phyloP scores from a whole-genome alignment of 768 basidiomycete genomes.

The Hydnomerulius pinastri region DNA sequence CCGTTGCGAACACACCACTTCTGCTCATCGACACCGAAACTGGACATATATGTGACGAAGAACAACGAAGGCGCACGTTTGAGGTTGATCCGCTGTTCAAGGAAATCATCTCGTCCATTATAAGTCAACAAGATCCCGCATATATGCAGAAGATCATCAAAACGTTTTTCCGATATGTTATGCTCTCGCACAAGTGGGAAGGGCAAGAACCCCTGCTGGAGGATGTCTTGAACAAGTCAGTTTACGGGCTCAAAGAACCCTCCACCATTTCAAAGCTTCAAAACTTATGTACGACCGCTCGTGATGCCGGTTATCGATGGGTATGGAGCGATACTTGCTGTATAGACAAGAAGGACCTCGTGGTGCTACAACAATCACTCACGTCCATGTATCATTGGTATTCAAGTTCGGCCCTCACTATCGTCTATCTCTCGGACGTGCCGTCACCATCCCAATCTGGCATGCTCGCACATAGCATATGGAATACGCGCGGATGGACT shows the following conservation, averaged over 20 bases:
- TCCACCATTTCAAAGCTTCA: constrained; percentile 7
- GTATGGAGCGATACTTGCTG: constrained; percentile 29
- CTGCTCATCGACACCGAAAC: constrained; percentile 16
- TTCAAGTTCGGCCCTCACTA: constrained; percentile 21
- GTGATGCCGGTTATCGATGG: constrained; percentile 15
- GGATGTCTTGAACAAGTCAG: not conserved
- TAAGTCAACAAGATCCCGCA: not conserved
- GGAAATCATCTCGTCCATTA: constrained; percentile 9
- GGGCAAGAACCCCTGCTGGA: constrained; percentile 9
- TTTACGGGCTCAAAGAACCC: constrained; percentile 4
- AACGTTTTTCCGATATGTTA: constrained; percentile 18
- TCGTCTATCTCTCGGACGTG: constrained; percentile 24
- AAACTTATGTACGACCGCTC: constrained; percentile 12
- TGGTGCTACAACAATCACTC: constrained; percentile 16
- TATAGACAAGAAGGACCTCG: constrained; percentile 23
- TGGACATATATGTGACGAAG: constrained; percentile 13
- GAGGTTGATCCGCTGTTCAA: constrained; percentile 14
- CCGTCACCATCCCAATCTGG: constrained; percentile 1
- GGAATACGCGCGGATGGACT: constrained; percentile 28
- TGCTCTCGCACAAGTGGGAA: constrained; percentile 25
- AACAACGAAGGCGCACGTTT: constrained; percentile 9
- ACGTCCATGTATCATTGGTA: constrained; percentile 31
- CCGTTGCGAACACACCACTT: constrained; percentile 7
- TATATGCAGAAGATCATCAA: not conserved
- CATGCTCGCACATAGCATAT: constrained; percentile 9